phyloP scores from a whole-genome alignment of 768 basidiomycete genomes.

The Tylopilus rubrobrunneus region DNA sequence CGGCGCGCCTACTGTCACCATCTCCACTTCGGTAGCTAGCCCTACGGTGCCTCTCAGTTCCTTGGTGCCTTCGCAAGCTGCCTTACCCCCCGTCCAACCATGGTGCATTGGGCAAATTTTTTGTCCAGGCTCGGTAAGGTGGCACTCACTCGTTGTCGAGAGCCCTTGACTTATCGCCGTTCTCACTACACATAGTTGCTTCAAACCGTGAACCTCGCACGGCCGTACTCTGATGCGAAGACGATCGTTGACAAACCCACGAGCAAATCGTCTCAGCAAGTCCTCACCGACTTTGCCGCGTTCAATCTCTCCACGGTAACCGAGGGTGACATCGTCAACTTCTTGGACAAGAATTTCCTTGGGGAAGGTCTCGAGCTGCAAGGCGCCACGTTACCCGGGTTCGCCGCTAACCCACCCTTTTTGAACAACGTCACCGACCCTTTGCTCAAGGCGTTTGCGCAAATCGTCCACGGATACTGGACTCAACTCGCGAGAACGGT shows the following conservation, averaged over 20 bases:
- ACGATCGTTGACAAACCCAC: conserved; percentile 92
- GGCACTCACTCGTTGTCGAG: too few relatives aligned
- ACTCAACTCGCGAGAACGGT: conserved; percentile 71
- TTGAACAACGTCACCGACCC: conserved; percentile 67
- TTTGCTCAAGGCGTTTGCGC: conserved; percentile 65
- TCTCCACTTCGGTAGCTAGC: conserved; percentile 62
- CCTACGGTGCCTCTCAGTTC: conserved; percentile 52
- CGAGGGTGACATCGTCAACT: conserved; percentile 60
- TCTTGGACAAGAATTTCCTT: conserved; percentile 70
- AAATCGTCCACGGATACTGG: conserved; percentile 87
- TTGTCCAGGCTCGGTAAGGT: conserved; percentile 68
- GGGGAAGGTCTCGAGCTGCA: conserved; percentile 86
- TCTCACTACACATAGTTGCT: conserved; percentile 47
- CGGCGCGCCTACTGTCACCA: conserved; percentile 35
- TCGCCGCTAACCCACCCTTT: conserved; percentile 61
- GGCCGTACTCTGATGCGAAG: conserved; percentile 75
- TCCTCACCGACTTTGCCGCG: conserved; percentile 62
- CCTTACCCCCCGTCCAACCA: conserved; percentile 62
- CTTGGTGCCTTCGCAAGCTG: conserved; percentile 59
- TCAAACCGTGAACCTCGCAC: conserved; percentile 81
- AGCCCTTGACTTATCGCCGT: background rate
- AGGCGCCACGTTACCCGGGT: conserved; percentile 55
- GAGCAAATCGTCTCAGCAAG: conserved; percentile 54
- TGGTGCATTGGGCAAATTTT: conserved; percentile 81
- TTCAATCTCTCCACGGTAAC: conserved; percentile 43